phyloP scores from a whole-genome alignment of 306 rosid genomes.

The Cyamopsis tetragonoloba region DNA sequence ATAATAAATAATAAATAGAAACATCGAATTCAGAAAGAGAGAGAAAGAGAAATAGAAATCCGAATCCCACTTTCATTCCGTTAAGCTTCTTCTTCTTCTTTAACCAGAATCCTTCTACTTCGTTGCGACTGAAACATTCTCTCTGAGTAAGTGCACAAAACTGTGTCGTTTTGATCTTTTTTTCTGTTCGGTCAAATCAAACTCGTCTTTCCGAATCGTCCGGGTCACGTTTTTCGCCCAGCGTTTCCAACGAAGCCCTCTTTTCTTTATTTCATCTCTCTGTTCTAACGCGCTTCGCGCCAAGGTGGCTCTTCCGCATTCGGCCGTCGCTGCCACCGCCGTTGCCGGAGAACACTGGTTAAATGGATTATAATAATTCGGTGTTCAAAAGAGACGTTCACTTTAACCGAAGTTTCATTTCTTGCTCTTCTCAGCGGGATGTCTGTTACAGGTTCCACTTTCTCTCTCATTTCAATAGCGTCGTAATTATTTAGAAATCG shows the following conservation, averaged over 20 bases:
- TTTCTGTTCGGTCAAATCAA: slow-evolving; percentile 10
- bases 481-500: too few species aligned
- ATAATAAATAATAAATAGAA: not conserved
- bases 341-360: not conserved
- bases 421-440: slow-evolving; percentile 63
- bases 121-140: not conserved
- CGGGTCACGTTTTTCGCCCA: slow-evolving; percentile 26
- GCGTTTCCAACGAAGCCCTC: not conserved
- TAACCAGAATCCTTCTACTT: not conserved
- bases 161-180: slow-evolving; percentile 27
- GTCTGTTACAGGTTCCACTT: slow-evolving; percentile 74
- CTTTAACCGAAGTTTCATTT: slow-evolving; percentile 24
- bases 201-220: not conserved
- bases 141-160: slow-evolving; percentile 4
- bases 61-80: not conserved
- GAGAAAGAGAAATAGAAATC: not conserved
- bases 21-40: not conserved
- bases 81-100: not conserved
- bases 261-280: not conserved
- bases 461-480: slow-evolving; percentile 5
- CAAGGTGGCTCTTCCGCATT: slow-evolving; percentile 13
- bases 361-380: slow-evolving; percentile 51
- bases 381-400: slow-evolving; percentile 33
- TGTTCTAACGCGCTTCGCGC: not conserved
- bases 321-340: not conserved